Conservation (phyloP, 805 yeast species). For the Saturnispora galanensis region DNA sequence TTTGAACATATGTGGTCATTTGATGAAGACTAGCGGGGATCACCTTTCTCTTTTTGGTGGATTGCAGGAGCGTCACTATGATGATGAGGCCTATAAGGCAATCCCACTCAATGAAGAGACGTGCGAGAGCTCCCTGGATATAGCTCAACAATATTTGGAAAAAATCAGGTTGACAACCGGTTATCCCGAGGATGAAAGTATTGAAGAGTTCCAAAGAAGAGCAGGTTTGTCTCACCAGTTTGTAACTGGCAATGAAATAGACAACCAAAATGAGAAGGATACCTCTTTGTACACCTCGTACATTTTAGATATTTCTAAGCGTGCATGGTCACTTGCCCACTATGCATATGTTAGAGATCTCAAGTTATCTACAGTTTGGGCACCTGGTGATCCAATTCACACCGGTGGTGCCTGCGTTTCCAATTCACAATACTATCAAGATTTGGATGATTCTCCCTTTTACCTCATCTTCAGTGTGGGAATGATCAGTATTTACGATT, state of each 20-base stretch:
- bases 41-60: constrained; percentile 22
- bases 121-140: neutral
- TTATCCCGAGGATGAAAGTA: neutral
- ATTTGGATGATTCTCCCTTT: neutral
- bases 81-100: neutral
- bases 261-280: neutral
- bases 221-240: constrained; percentile 2
- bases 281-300: constrained; percentile 6
- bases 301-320: constrained; percentile 16
- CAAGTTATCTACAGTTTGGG: neutral
- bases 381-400: neutral
- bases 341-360: constrained; percentile 4
- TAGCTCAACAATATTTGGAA: neutral
- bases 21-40: constrained; percentile 11
- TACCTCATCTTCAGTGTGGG: constrained; percentile 4
- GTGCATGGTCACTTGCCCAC: constrained; percentile 16
- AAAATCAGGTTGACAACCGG: neutral
- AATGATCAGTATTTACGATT: constrained; percentile 5
- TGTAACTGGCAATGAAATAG: neutral
- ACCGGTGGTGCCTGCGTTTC: neutral
- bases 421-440: neutral
- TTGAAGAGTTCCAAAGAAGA: neutral
- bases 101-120: neutral
- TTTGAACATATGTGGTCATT: constrained; percentile 21
- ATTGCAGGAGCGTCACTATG: constrained; percentile 12